phyloP scores from a whole-genome alignment of 768 basidiomycete species.

The Psilocybe azurescens region DNA sequence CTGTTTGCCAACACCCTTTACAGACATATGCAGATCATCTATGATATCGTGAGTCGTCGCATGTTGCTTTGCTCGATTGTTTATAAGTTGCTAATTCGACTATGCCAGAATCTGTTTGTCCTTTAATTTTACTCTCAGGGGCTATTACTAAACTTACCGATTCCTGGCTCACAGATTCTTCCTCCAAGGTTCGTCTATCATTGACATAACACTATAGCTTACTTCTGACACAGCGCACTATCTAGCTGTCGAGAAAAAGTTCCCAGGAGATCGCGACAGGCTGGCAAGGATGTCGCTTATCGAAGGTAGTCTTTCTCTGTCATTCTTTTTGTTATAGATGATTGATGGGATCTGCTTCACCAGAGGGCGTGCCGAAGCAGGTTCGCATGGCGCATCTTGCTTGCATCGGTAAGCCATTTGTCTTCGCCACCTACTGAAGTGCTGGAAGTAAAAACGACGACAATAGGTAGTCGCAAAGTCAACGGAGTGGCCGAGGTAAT shows the following conservation, averaged over 20 bases:
- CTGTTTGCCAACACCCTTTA: not conserved
- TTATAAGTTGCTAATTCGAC: conserved; percentile 5
- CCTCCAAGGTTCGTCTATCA: conserved; percentile 60
- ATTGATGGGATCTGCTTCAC: not conserved
- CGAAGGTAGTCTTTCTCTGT: conserved; percentile 60
- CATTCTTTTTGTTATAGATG: not conserved
- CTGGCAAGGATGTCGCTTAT: conserved; percentile 91
- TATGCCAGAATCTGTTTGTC: conserved; percentile 54
- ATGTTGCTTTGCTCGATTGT: not conserved
- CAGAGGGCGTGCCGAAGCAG: conserved; percentile 86
- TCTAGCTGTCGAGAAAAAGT: conserved; percentile 84
- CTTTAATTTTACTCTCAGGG: not conserved
- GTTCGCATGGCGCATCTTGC: conserved; percentile 93
- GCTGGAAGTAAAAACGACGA: not conserved
- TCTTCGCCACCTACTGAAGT: conserved; percentile 15
- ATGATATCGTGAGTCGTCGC: conserved; percentile 67
- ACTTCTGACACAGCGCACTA: not conserved
- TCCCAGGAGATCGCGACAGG: conserved; percentile 84
- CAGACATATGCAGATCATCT: conserved; percentile 91
- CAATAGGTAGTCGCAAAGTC: conserved; percentile 74
- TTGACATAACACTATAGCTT: not conserved
- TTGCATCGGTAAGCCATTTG: conserved; percentile 61
- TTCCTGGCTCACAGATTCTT: conserved; percentile 49
- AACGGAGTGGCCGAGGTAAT: conserved; percentile 94
- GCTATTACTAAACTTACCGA: conserved; percentile 3